Base-by-base conservation (phyloP, 768 basidiomycete species). In the Mycena capillaripes region DNA sequence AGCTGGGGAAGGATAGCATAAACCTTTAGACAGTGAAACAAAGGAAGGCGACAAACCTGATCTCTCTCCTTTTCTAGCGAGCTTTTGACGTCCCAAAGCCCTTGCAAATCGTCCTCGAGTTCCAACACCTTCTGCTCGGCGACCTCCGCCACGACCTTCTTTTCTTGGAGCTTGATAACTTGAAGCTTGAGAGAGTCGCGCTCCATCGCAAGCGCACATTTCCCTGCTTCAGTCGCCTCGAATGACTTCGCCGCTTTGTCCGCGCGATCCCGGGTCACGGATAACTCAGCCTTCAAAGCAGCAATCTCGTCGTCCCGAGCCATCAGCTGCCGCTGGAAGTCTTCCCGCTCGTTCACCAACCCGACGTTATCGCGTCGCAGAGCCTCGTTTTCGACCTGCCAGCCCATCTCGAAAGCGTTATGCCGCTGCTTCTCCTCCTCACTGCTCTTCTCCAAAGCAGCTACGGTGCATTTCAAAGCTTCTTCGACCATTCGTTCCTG, bases 191-290 rank as follows among this genome's bases (percentile, higher is more conserved):
- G 69, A 9, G 79, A 79, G 50, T 86, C 85, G 23, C 84, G 81
- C 70, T 89, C 88, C 16, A 78, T 77, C 72, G 86, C 82, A 55
- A 86, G 72, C 46, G 78, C 81, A 14, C 77, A 73, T 70, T 80
- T 82, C 66, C 84, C 83, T 66, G 78, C 82, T 76, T 81, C 80
- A 38, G 89, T 77, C 30, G 77, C 78, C 34, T 83, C 77, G 23
- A 88, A 82, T 70, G 81, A 83, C 75, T 89, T 89, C 30, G 84
- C 81, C n/a, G 84, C 79, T 68, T 82, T 82, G 79, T 92, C 91
- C 12, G 92, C 90, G 61, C 89, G 83, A 40, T 84, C 82, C 91
- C 91, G 92, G 79, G 93, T 91, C 8, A 88, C 88, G 74, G 92
- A 89, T 30, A 94, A 78, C 79, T 95, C 91, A 0, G 80, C 78